Evolutionary conservation across 148 eudicot species (phyloP), one percentile per base, ranked within the genome.

Genomic region (Amaranthus cruentus): DNA sequence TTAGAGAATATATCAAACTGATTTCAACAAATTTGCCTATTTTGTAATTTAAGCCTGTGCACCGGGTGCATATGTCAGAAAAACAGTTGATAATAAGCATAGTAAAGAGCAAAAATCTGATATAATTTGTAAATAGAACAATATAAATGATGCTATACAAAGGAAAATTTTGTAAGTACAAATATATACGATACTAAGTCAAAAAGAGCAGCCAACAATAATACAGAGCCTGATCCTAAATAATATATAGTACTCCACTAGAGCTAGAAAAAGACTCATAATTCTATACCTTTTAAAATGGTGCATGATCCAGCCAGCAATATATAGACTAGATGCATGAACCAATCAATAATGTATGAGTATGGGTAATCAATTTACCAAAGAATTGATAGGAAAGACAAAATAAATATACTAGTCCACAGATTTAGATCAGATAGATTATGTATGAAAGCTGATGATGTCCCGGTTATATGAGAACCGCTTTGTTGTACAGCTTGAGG

Each of bases 401-500:
- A 48, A 12, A 68, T 61, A 46, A 76, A 54, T 15, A 62, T 68
- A 70, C 51, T 55, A 48, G 77, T 76, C 77, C 74, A 81, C 74
- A 59, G 47, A 46, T 72, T 61, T n/a, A 73, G 56, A 38, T 67
- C 47, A 43, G 61, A 54, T n/a, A 55, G 62, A 53, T 66, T 14
- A 44, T 53, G 52, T 65, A 66, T 62, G 47, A 69, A 74, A 63
- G 74, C n/a, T 62, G 71, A 62, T 9, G 83, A 69, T n/a, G 77
- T 65, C 50, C 76, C 80, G 2, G 74, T 62, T 2, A 64, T 15
- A 43, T 44, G 83, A 56, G 77, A 49, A 28, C 72, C 65, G 14
- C 75, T 79, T 53, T 83, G 75, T 2, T 88, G 73, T 42, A 80
- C 78, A 73, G 88, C 96, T 77, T 86, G 80, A 28, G 92, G 96